Percentiles rank a stretch among this genome's conserved stretches.
Evolutionary conservation across 2,329 filamentous ascomycete species (phyloP).

Genomic region (Diaporthe batatas): DNA sequence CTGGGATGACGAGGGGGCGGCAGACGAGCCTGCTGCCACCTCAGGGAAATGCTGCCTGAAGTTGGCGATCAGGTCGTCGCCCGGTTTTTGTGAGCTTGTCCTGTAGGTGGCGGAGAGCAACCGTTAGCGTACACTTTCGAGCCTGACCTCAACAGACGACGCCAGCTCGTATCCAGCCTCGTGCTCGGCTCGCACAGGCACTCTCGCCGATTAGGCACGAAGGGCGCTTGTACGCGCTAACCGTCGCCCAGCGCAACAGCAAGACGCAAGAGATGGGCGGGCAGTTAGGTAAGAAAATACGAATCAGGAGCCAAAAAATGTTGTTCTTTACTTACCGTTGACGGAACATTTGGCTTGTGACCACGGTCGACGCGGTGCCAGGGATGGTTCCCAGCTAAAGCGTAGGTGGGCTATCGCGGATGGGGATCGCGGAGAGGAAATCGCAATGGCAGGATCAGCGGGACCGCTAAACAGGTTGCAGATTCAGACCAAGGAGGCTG

Average conservation of each 20-base stretch:
- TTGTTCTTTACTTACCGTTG: slow-evolving; percentile 38
- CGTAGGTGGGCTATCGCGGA: slow-evolving; percentile 14
- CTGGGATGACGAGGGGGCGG: slow-evolving; percentile 56
- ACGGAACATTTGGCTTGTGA: slow-evolving; percentile 40
- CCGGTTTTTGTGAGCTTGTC: slow-evolving; percentile 86
- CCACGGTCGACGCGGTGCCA: slow-evolving; percentile 12
- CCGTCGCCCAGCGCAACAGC: neutral
- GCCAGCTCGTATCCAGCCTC: slow-evolving; percentile 2
- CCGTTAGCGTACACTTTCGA: slow-evolving; percentile 24
- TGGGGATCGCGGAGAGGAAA: neutral
- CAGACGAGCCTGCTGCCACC: slow-evolving; percentile 62
- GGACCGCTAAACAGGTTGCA: slow-evolving; percentile 33
- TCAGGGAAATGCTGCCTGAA: slow-evolving; percentile 89
- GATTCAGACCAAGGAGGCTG: slow-evolving; percentile 35
- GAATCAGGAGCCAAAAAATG: neutral
- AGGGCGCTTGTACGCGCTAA: neutral
- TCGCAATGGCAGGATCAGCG: neutral
- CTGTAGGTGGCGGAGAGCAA: slow-evolving; percentile 54
- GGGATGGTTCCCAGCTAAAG: neutral
- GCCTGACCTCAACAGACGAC: slow-evolving; percentile 10
- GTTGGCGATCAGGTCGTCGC: slow-evolving; percentile 84
- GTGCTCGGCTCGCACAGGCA: slow-evolving; percentile 12
- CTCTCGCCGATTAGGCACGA: neutral
- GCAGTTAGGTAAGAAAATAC: neutral
- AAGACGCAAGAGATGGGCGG: neutral